phyloP scores from a whole-genome alignment of 2,329 filamentous ascomycete species.

The Nigrospora sphaerica region DNA sequence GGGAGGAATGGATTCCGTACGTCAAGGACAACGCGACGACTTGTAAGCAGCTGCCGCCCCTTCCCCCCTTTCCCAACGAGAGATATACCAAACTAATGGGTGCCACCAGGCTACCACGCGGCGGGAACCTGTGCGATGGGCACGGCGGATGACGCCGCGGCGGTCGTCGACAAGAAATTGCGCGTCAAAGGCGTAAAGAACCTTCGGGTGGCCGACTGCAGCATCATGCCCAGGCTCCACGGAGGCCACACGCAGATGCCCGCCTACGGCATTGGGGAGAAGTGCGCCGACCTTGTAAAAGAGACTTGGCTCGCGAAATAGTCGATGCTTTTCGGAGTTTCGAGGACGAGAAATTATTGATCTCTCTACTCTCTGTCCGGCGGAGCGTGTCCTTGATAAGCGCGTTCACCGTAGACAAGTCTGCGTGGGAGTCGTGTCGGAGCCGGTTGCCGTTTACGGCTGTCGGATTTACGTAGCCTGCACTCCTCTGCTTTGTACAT shows the following conservation, averaged over 20 bases:
- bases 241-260: constrained; percentile 46
- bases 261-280: constrained; percentile 48
- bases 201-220: constrained; percentile 47
- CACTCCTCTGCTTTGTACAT: no score
- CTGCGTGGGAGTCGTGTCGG: no score
- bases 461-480: no score
- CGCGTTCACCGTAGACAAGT: no score
- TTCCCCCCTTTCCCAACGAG: no score
- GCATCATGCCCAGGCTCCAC: constrained; percentile 43
- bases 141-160: constrained; percentile 33
- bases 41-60: constrained; percentile 31
- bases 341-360: no score
- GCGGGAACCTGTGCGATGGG: constrained; percentile 48
- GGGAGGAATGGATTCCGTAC: constrained; percentile 51
- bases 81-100: no score
- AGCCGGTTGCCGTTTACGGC: no score
- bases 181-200: constrained; percentile 42
- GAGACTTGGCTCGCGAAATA: constrained; percentile 9
- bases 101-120: constrained; percentile 43
- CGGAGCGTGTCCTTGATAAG: no score
- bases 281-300: constrained; percentile 34
- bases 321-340: no score
- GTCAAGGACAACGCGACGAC: constrained; percentile 54
- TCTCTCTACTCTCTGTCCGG: no score
- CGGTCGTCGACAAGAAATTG: constrained; percentile 47